Base-by-base conservation (phyloP, 2,329 filamentous ascomycete species). In the Fusarium lyarnte region DNA sequence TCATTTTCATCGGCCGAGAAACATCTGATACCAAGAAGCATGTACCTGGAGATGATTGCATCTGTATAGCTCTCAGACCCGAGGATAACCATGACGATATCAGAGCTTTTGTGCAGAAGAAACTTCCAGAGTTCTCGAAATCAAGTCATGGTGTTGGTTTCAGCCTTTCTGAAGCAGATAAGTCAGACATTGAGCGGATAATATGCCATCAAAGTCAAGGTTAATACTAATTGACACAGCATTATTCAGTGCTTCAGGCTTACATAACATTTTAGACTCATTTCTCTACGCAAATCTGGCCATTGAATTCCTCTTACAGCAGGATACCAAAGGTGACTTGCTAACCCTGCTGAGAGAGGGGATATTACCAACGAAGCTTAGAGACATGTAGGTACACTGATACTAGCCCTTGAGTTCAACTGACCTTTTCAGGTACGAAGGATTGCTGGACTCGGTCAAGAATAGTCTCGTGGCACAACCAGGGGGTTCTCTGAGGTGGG, bases 371-470 rank as follows among this genome's bases (percentile, higher is more conserved):
- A 6, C 12, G 1, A 39, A 61, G 21, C 64, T 67, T 3, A 6
- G 29, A 29, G 29, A 35, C 2, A 46, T 67, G 64, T 67, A 11
- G 13, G 62, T 23, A 0, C 2, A 3, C 46, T 3, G 2, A 5
- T 1, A 0, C 2, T 6, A 3, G 2, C 1, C 7, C 5, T 6
- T 3, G 1, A 1, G 1, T 1, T 11, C 3, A 2, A 11, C 39
- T 66, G 0, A 52, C 7, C 2, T 0, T 8, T 3, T 0, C 4
- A 66, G 63, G 39, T 66, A 66, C 8, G 45, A 66, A 11, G 36
- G 21, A 10, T 14, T 66, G 6, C 53, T 66, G 0, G 62, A 52
- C 4, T 58, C 45, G 0, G 53, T 66, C 9, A 66, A 53, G 1
- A 4, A 0, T 2, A 42, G 7, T 2, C 53, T 66, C 1, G 1